phyloP scores from a whole-genome alignment of 768 basidiomycete species.

The Rhodotorula graminis region DNA sequence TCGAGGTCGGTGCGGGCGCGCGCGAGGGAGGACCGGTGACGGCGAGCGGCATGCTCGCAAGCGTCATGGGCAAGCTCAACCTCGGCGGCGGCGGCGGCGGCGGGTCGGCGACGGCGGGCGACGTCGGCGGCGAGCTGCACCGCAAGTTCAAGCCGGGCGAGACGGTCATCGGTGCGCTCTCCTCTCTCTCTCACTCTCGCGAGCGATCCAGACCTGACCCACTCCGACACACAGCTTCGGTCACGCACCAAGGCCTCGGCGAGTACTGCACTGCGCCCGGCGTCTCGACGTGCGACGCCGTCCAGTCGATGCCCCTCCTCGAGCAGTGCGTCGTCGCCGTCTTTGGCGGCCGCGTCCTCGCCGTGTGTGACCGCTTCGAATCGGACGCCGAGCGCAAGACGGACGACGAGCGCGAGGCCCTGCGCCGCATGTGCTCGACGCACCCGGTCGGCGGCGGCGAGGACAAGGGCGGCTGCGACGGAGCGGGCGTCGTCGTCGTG shows the following conservation, averaged over 20 bases:
- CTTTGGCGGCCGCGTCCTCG: constrained; percentile 4
- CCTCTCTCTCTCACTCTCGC: background rate
- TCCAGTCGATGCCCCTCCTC: background rate
- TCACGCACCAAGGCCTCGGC: constrained; percentile 19
- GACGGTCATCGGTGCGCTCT: constrained; percentile 9
- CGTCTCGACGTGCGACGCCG: background rate
- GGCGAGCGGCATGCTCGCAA: background rate
- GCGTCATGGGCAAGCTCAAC: background rate
- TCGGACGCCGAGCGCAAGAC: background rate
- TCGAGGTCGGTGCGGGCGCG: background rate
- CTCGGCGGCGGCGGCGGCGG: background rate
- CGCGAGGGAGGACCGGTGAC: background rate
- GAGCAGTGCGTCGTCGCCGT: constrained; percentile 10
- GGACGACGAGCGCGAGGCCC: background rate
- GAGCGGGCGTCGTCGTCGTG: constrained; percentile 1
- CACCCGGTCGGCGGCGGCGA: background rate
- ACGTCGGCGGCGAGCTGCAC: background rate
- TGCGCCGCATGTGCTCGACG: background rate
- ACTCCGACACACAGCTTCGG: background rate
- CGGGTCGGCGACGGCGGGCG: too few relatives aligned
- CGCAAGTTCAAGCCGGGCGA: constrained; percentile 20
- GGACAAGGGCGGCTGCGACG: background rate
- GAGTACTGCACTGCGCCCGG: constrained; percentile 9
- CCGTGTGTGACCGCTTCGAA: background rate
- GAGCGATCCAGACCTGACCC: background rate